phyloP scores from a whole-genome alignment of 2,329 filamentous ascomycete genomes.

The Aspergillus sp. region DNA sequence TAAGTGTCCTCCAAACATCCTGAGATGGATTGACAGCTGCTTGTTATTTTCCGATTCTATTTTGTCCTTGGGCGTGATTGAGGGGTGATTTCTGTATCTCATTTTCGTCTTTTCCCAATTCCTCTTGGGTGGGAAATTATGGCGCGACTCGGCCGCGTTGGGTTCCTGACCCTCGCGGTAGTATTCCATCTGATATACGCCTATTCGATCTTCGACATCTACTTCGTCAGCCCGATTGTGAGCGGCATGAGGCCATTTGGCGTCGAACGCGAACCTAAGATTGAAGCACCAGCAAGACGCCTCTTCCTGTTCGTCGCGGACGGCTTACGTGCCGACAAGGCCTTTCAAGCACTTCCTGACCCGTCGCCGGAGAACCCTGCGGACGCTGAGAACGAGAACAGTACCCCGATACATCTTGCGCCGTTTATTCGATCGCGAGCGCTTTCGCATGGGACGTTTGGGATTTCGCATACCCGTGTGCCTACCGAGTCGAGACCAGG shows the following conservation, averaged over 20 bases:
- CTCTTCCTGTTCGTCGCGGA: constrained; percentile 96
- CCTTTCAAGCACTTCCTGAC: constrained; percentile 87
- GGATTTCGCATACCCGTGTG: constrained; percentile 92
- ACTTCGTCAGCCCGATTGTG: constrained; percentile 96
- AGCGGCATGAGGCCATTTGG: constrained; percentile 83
- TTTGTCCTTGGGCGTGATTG: neutral
- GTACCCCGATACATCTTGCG: constrained; percentile 66
- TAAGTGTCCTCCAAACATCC: neutral
- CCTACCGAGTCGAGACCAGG: constrained; percentile 94
- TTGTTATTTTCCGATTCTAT: constrained; percentile 3
- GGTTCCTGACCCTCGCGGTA: constrained; percentile 81
- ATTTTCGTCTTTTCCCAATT: neutral
- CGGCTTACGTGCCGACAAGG: constrained; percentile 92
- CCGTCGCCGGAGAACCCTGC: constrained; percentile 54
- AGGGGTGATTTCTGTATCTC: neutral
- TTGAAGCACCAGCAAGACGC: constrained; percentile 74
- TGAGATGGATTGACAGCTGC: neutral
- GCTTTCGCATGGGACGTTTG: constrained; percentile 85
- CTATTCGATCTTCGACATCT: constrained; percentile 95
- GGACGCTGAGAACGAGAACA: constrained; percentile 13
- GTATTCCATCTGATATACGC: constrained; percentile 92
- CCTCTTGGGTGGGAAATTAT: constrained; percentile 21
- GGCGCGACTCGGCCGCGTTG: constrained; percentile 60
- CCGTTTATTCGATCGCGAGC: constrained; percentile 87
- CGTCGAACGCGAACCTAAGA: constrained; percentile 54